Base-by-base conservation (phyloP, 1,139 yeast species). In the Hemisphaericaspora subhashii region DNA sequence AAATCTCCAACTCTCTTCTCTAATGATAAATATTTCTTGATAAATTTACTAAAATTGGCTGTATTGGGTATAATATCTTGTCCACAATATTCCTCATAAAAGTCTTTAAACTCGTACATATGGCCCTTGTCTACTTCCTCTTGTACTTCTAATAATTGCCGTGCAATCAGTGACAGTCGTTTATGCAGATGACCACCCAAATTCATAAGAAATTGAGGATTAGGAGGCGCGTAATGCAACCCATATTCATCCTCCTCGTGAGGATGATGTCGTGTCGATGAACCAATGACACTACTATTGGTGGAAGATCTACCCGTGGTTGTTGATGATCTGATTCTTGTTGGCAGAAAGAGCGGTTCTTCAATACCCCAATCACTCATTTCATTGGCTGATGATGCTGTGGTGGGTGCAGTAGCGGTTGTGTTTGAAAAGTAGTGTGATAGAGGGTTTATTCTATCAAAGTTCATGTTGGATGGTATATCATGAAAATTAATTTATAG, bases 361-460 rank as follows among this genome's bases (percentile, higher is more conserved):
- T 68, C 74, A 17, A 68, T 67, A 1, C 74, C 74, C 74, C 74
- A 68, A 45, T 68, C 74, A 40, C 72, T 63, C 33, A 66, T 51
- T 31, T 59, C 64, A 16, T 33, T 33, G 9, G 20, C 20, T 15
- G 31, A 17, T 9, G 26, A 11, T 11, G 11, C 29, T 8, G 11
- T 26, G 7, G 18, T 3, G 14, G 28, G 15, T 2, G n/a, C n/a
- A n/a, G n/a, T n/a, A n/a, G n/a, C n/a, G n/a, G n/a, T n/a, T n/a
- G n/a, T n/a, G n/a, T n/a, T n/a, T n/a, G 12, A 16, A 23, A 44
- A 35, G 30, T 49, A 46, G 20, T 28, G 38, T 13, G 48, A 44
- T 33, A 64, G 49, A 20, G 64, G 66, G 45, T 59, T 60, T 35
- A 62, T 55, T 38, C 63, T 47, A 43, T 62, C 68, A 40, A 64